phyloP scores from a whole-genome alignment of 805 yeast genomes.

The Wickerhamomyces rabaulensis region DNA sequence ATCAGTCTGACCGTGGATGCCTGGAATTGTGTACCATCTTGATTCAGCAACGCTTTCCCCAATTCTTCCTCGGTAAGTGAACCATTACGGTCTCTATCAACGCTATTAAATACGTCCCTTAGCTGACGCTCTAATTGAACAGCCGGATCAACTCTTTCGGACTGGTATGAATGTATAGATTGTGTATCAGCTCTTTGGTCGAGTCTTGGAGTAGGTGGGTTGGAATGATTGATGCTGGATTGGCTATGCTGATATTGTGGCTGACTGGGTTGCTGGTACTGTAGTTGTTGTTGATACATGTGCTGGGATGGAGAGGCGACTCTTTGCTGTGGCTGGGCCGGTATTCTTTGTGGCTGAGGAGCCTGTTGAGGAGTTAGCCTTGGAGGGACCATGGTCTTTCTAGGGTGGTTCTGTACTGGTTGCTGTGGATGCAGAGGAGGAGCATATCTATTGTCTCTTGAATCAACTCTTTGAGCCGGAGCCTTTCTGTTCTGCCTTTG shows the following conservation, averaged over 20 bases:
- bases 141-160: constrained; percentile 10
- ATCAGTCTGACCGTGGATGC: constrained; percentile 55
- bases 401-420: constrained; percentile 1
- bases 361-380: background rate
- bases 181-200: background rate
- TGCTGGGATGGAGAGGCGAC: constrained; percentile 3
- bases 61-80: constrained; percentile 52
- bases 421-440: constrained; percentile 7
- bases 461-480: constrained; percentile 2
- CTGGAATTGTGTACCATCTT: constrained; percentile 59
- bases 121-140: constrained; percentile 38
- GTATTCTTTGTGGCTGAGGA: background rate
- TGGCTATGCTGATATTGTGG: background rate
- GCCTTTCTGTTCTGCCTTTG: constrained; percentile 12
- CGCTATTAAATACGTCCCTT: constrained; percentile 46
- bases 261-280: constrained; percentile 3
- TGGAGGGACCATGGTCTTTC: background rate
- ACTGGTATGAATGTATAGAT: constrained; percentile 1
- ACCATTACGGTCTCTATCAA: constrained; percentile 51
- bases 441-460: background rate
- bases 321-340: constrained; percentile 1
- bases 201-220: background rate
- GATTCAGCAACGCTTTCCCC: constrained; percentile 52
- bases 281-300: constrained; percentile 7
- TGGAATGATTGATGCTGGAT: background rate